Conservation (phyloP, 2,329 filamentous ascomycete species). For the Fusarium proliferatum region DNA sequence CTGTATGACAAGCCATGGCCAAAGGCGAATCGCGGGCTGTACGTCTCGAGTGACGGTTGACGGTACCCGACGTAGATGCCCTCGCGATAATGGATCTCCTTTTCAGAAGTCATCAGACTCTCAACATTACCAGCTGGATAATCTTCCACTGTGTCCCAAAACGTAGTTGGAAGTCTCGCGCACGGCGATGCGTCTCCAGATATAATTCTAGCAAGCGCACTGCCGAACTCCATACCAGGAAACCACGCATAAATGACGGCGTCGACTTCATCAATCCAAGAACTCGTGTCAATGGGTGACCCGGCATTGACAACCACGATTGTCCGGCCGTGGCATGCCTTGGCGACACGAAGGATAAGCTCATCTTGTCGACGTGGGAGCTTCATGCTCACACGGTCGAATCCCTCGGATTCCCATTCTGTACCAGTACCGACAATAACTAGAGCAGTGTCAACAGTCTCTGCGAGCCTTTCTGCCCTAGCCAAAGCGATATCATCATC, state of each 20-base stretch:
- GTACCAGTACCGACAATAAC: too few species aligned
- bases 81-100: background rate
- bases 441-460: too few species aligned
- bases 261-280: background rate
- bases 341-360: background rate
- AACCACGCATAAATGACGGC: background rate
- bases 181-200: background rate
- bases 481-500: too few species aligned
- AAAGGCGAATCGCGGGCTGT: background rate
- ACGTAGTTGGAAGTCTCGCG: background rate
- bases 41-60: background rate
- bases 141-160: background rate
- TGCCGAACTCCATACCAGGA: background rate
- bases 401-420: too few species aligned
- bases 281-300: background rate
- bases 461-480: too few species aligned
- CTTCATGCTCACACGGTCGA: too few species aligned
- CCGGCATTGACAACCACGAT: background rate
- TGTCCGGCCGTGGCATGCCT: background rate
- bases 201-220: background rate
- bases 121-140: background rate
- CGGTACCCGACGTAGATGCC: background rate
- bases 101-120: background rate
- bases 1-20: background rate
- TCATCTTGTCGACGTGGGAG: too few species aligned